A percentile compares a stretch with the other conserved stretches of the same genome.
Conservation (phyloP, 2,329 filamentous ascomycete species). For the Hansfordia pulvinata region DNA sequence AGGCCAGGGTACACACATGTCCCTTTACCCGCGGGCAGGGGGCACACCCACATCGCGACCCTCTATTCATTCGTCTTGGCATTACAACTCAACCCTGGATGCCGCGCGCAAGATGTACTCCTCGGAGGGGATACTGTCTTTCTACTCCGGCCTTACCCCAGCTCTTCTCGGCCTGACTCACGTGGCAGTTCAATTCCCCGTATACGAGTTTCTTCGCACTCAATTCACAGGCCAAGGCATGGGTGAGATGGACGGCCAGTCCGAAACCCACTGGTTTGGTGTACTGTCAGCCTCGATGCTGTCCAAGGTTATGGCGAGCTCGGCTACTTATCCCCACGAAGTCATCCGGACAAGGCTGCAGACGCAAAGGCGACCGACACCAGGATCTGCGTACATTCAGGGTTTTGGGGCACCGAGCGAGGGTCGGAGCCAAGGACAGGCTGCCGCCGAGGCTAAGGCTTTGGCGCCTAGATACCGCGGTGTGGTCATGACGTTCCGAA, state of each 20-base stretch:
- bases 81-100: conserved; percentile 81
- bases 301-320: conserved; percentile 89
- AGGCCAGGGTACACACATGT: conserved; percentile 30
- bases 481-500: conserved; percentile 67
- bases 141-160: conserved; percentile 89
- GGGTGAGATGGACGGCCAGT: conserved; percentile 50
- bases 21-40: conserved; percentile 30
- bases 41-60: conserved; percentile 42
- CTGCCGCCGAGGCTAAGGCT: conserved; percentile 6
- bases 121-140: conserved; percentile 75
- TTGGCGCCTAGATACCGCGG: conserved; percentile 54
- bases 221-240: conserved; percentile 83
- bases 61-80: conserved; percentile 60
- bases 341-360: conserved; percentile 88
- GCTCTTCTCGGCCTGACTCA: conserved; percentile 86
- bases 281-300: conserved; percentile 81
- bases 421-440: conserved; percentile 25
- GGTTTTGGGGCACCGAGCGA: too few species aligned
- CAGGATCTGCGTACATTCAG: conserved; percentile 37
- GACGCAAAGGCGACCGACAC: conserved; percentile 68
- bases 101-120: conserved; percentile 93
- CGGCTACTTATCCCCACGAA: conserved; percentile 93
- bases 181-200: conserved; percentile 92
- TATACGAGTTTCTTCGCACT: conserved; percentile 88
- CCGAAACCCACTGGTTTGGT: conserved; percentile 61